Percentiles rank a stretch among this genome's conserved stretches.
Evolutionary conservation across 306 rosid species (phyloP).

Genomic region (Begonia masoniana): DNA sequence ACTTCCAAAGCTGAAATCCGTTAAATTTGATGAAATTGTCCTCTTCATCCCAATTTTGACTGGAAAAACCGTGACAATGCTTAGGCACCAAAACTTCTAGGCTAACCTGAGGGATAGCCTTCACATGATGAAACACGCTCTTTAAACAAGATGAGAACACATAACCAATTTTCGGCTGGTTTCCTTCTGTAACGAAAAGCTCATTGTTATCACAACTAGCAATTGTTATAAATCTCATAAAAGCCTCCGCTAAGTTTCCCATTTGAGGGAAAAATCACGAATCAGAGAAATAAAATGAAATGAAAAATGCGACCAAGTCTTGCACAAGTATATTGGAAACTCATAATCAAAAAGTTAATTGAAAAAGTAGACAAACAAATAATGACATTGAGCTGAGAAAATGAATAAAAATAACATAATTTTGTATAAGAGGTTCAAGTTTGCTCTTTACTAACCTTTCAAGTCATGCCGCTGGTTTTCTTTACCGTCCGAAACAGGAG

Average conservation of each 20-base stretch:
- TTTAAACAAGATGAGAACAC: conserved; percentile 25
- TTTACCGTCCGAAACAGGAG: conserved; percentile 18
- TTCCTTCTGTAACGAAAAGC: conserved; percentile 21
- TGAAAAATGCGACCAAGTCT: too few relatives aligned
- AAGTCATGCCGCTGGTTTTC: conserved; percentile 15
- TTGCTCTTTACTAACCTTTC: conserved; percentile 30
- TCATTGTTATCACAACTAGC: conserved; percentile 29
- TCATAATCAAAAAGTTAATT: too few relatives aligned
- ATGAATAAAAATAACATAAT: too few relatives aligned
- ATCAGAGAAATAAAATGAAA: too few relatives aligned
- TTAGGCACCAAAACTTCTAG: conserved; percentile 22
- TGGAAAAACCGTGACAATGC: conserved; percentile 14
- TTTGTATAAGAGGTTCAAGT: conserved; percentile 1
- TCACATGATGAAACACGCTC: conserved; percentile 60
- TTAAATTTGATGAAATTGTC: conserved; percentile 20
- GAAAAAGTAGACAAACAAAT: too few relatives aligned
- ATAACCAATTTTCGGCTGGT: conserved; percentile 14
- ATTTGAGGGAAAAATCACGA: too few relatives aligned
- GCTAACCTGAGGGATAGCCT: conserved; percentile 21
- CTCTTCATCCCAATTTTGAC: conserved; percentile 9
- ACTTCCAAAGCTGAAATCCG: conserved; percentile 20
- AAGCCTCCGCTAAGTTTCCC: background rate
- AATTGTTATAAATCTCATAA: conserved; percentile 33
- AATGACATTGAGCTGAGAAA: too few relatives aligned
- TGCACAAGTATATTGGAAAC: too few relatives aligned